Base-by-base conservation (phyloP, 306 rosid genomes). In the Ammopiptanthus mongolicus region DNA sequence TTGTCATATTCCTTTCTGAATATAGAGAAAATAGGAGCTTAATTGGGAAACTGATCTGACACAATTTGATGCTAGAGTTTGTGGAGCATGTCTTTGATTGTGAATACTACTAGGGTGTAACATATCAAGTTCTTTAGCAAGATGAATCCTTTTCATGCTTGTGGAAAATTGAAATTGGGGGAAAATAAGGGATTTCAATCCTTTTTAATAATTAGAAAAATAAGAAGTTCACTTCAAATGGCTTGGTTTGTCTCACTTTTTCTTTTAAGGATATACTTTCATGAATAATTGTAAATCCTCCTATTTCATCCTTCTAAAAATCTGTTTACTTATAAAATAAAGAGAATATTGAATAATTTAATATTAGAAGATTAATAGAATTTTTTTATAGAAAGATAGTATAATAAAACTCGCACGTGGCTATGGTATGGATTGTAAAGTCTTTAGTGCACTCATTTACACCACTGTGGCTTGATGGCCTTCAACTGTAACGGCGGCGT, bases 351-450 rank as follows among this genome's bases (percentile, higher is more conserved):
- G n/a, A n/a, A n/a, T n/a, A n/a, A n/a, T n/a, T n/a, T n/a, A n/a
- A n/a, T n/a, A n/a, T n/a, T n/a, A n/a, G n/a, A n/a, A n/a, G n/a
- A n/a, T n/a, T n/a, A n/a, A n/a, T n/a, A n/a, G n/a, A n/a, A n/a
- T n/a, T n/a, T n/a, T n/a, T n/a, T n/a, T n/a, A n/a, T n/a, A n/a
- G n/a, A n/a, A n/a, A n/a, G n/a, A n/a, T n/a, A n/a, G n/a, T n/a
- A n/a, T n/a, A n/a, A n/a, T n/a, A n/a, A n/a, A n/a, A n/a, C n/a
- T n/a, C n/a, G n/a, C n/a, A n/a, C n/a, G n/a, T n/a, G n/a, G n/a
- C n/a, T n/a, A n/a, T n/a, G n/a, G n/a, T n/a, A n/a, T 61, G 83
- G 75, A 78, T 56, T 76, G 57, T 57, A 50, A 74, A 50, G 82
- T 77, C 60, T 41, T 36, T 4, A 56, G 2, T 62, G 84, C 64